Evolutionary conservation across 306 rosid species (phyloP).

Genomic region (Prunus salicina): DNA sequence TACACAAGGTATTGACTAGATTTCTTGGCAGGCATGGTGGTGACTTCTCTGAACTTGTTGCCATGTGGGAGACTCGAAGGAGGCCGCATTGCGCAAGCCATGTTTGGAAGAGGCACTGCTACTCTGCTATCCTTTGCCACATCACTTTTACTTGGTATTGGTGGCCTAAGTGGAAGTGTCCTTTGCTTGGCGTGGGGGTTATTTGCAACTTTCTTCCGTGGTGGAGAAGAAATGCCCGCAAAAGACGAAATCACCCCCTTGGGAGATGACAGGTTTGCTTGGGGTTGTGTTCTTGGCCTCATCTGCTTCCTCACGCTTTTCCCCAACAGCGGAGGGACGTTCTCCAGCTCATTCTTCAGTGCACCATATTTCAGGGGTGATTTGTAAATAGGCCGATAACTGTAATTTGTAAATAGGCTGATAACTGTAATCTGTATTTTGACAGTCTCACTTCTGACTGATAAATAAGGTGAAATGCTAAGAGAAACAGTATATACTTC

Average conservation of each 20-base stretch:
- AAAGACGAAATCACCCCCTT: constrained; percentile 77
- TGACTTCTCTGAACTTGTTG: constrained; percentile 82
- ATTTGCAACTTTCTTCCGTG: constrained; percentile 87
- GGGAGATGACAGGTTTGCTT: constrained; percentile 71
- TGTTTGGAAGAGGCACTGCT: constrained; percentile 80
- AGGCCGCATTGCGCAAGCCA: constrained; percentile 91
- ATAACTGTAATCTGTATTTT: neutral
- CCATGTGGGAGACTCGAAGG: constrained; percentile 94
- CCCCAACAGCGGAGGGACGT: constrained; percentile 89
- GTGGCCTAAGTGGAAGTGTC: constrained; percentile 91
- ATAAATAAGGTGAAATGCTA: neutral
- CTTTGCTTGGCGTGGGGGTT: constrained; percentile 94
- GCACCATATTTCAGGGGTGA: constrained; percentile 78
- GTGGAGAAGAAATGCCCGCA: constrained; percentile 87
- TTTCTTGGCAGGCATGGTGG: constrained; percentile 85
- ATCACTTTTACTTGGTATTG: constrained; percentile 74
- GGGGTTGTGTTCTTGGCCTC: constrained; percentile 85
- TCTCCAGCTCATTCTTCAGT: constrained; percentile 62
- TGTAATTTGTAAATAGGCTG: neutral
- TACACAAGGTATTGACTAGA: neutral
- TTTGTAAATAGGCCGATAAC: neutral
- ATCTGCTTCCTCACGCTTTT: constrained; percentile 83
- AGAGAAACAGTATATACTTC: neutral
- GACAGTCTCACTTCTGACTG: neutral
- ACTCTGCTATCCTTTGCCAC: constrained; percentile 68